A percentile compares a stretch with the other conserved stretches of the same genome.
phyloP scores from a whole-genome alignment of 75 land plant genomes.

The Pinus taeda region DNA sequence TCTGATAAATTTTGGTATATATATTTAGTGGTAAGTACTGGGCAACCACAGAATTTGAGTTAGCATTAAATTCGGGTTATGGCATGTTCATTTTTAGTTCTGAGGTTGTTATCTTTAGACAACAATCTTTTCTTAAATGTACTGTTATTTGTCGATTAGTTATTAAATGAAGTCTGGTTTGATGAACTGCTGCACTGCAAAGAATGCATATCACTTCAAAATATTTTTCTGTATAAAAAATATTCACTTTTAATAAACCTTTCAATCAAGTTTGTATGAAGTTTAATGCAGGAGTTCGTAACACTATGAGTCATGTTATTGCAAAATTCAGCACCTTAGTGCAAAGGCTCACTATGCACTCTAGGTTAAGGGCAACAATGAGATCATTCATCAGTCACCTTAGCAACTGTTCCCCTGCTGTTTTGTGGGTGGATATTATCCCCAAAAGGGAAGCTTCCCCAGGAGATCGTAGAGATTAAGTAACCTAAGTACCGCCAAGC shows the following conservation, averaged over 20 bases:
- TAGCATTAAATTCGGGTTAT: not conserved
- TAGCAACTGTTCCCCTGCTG: no score
- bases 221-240: not conserved
- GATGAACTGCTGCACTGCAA: not conserved
- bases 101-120: not conserved
- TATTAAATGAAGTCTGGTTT: not conserved
- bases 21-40: constrained; percentile 77
- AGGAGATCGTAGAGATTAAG: no score
- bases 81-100: not conserved
- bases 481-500: no score
- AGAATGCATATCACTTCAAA: not conserved
- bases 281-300: no score
- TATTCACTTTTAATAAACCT: not conserved
- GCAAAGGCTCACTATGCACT: no score
- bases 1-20: constrained; percentile 92
- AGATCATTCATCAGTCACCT: no score
- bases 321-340: no score
- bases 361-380: no score
- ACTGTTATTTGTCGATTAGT: not conserved
- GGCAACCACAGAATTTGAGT: not conserved
- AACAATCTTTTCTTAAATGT: not conserved
- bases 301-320: no score
- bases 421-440: no score
- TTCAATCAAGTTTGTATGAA: not conserved
- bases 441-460: no score